Evolutionary conservation across 768 basidiomycete species (phyloP), one percentile per base, ranked within the genome.

Genomic region (Peribolospora kevripleyi): DNA sequence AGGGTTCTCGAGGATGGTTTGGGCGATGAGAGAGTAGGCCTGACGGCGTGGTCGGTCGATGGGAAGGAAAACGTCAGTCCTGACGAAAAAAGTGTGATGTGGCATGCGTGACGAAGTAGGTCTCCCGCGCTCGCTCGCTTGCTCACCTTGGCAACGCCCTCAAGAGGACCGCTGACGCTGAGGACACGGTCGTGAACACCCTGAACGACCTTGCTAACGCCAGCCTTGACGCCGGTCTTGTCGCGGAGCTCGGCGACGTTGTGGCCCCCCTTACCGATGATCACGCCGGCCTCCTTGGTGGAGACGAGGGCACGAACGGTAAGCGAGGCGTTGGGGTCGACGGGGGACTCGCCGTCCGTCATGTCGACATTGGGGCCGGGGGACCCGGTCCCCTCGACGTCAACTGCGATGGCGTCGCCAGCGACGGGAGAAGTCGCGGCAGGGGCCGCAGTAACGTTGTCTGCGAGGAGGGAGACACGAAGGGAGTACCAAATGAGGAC

Each of bases 171-270:
- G 57, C 79, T 80, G 69, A 97, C 82, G 63, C 83, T 86, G 67
- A 98, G 79, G 66, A 97, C 88, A 63, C 93, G 82, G 71, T 98
- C 93, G 58, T 93, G 88, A 57, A 98, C 87, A 64, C 93, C 93
- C 55, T 81, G 79, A 57, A 91, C 87, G 74, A 95, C 91, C 69
- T 93, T 97, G 76, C 82, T 88, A 69, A 98, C 93, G 66, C 93
- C 93, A 59, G 93, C 90, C 71, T 87, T 97, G 71, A 93, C 90
- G 61, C 84, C 87, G 48, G 88, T 91, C 64, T 84, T 81, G 61
- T 91, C 85, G 59, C 93, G 77, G 64, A 98, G 76, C 69, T 90
- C 85, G 59, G 91, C 91, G 65, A 98, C 91, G 65, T 95, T 97
- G 73, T 87, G 86, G 56, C 93, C 93, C 52, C 75, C 88, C 65